Percentiles rank a stretch among this genome's conserved stretches.
phyloP scores from a whole-genome alignment of 2,329 filamentous ascomycete genomes.

The Thelonectria rubi region DNA sequence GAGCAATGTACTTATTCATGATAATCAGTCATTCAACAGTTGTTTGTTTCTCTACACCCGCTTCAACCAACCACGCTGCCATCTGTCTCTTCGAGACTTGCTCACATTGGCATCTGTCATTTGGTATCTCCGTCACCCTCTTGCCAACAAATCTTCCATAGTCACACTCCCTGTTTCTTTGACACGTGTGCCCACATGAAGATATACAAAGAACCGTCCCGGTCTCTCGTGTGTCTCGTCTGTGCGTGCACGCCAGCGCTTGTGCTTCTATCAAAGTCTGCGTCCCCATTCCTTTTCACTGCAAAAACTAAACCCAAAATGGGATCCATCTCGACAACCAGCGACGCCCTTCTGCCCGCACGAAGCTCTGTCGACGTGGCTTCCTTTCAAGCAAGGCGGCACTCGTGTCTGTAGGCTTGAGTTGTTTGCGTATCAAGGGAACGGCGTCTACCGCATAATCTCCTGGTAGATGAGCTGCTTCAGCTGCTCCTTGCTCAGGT shows the following conservation, averaged over 20 bases:
- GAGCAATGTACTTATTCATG: constrained; percentile 22
- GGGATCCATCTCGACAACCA: constrained; percentile 17
- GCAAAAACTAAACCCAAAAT: constrained; percentile 23
- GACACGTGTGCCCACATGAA: constrained; percentile 10
- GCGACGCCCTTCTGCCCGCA: not conserved
- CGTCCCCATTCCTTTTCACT: constrained; percentile 22
- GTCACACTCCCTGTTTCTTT: constrained; percentile 16
- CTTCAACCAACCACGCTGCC: not conserved
- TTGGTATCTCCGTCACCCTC: constrained; percentile 17
- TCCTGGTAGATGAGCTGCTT: constrained; percentile 98
- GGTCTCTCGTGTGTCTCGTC: constrained; percentile 18
- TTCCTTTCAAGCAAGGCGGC: not conserved
- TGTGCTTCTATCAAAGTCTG: constrained; percentile 34
- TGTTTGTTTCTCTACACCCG: not conserved
- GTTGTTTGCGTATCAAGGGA: not conserved
- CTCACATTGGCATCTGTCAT: constrained; percentile 1
- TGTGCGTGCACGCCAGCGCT: constrained; percentile 25
- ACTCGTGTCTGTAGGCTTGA: constrained; percentile 5
- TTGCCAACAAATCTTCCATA: constrained; percentile 3
- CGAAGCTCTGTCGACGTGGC: constrained; percentile 6
- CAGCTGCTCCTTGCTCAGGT: constrained; percentile 95
- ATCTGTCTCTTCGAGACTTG: not conserved
- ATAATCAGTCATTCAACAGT: constrained; percentile 14
- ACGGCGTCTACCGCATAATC: constrained; percentile 72
- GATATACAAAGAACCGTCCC: constrained; percentile 23